Evolutionary conservation across 768 basidiomycete species (phyloP).

Genomic region (Amylocystis lapponica): DNA sequence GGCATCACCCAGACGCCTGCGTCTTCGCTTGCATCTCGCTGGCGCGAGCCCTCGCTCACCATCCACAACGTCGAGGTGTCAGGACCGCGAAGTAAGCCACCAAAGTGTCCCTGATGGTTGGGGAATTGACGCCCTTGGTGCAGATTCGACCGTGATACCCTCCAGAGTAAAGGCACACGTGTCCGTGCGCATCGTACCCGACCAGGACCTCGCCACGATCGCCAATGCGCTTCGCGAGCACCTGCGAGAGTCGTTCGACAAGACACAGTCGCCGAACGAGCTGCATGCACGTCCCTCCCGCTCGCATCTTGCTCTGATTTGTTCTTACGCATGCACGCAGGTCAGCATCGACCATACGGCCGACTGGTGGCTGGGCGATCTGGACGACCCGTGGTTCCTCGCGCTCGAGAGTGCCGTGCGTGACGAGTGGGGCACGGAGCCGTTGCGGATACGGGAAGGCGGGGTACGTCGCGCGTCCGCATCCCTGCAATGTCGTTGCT

Average conservation of each 20-base stretch:
- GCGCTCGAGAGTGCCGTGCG: slow-evolving; percentile 77
- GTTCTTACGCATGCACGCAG: slow-evolving; percentile 31
- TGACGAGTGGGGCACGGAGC: slow-evolving; percentile 84
- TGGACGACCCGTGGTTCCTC: slow-evolving; percentile 82
- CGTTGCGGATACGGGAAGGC: slow-evolving; percentile 88
- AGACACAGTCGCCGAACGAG: slow-evolving; percentile 60
- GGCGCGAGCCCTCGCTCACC: slow-evolving; percentile 88
- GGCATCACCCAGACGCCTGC: slow-evolving; percentile 62
- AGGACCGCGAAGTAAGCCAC: slow-evolving; percentile 64
- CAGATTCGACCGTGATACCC: slow-evolving; percentile 88
- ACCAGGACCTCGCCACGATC: slow-evolving; percentile 76
- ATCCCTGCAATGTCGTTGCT: slow-evolving; percentile 1
- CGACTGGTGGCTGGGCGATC: slow-evolving; percentile 94
- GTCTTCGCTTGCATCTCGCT: slow-evolving; percentile 66
- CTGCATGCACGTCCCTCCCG: slow-evolving; percentile 50
- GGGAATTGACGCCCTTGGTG: neutral
- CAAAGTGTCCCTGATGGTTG: neutral
- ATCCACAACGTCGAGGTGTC: slow-evolving; percentile 82
- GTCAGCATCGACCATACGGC: slow-evolving; percentile 77
- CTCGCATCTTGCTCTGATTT: neutral
- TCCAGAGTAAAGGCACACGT: slow-evolving; percentile 77
- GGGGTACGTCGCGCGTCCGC: slow-evolving; percentile 51
- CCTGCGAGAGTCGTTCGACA: slow-evolving; percentile 52
- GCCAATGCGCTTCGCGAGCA: slow-evolving; percentile 54
- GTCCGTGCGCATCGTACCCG: slow-evolving; percentile 90